Percentiles rank a stretch among this genome's conserved stretches.
phyloP scores from a whole-genome alignment of 2,329 filamentous ascomycete species.

The Diaporthe aspalathi region DNA sequence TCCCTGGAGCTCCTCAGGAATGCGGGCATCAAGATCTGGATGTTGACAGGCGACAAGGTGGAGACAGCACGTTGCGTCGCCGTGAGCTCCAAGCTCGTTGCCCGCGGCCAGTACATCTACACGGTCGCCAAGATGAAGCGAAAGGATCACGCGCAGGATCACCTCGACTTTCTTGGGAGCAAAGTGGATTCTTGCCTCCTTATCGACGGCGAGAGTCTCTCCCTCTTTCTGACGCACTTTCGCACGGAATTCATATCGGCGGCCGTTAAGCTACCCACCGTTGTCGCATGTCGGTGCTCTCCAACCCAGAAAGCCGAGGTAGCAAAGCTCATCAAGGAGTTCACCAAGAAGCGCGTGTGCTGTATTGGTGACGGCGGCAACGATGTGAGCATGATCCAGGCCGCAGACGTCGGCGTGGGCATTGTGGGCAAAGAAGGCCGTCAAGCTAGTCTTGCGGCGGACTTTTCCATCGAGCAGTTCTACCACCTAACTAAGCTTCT shows the following conservation, averaged over 20 bases:
- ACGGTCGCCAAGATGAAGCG: conserved; percentile 88
- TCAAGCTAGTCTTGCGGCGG: conserved; percentile 92
- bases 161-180: conserved; percentile 87
- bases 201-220: conserved; percentile 92
- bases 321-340: conserved; percentile 87
- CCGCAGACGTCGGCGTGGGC: conserved; percentile 95
- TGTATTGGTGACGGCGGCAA: conserved; percentile 99
- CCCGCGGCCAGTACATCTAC: conserved; percentile 94
- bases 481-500: conserved; percentile 93
- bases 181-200: conserved; percentile 90
- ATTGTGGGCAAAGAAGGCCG: conserved; percentile 98
- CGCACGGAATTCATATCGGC: conserved; percentile 86
- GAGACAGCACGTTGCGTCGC: conserved; percentile 97
- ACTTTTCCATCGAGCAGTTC: conserved; percentile 97
- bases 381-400: conserved; percentile 99
- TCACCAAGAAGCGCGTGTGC: conserved; percentile 94
- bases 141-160: conserved; percentile 86
- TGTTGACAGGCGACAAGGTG: conserved; percentile 98
- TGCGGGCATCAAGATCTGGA: conserved; percentile 99
- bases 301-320: conserved; percentile 97
- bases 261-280: conserved; percentile 87
- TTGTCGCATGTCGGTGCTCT: conserved; percentile 96
- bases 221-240: conserved; percentile 85
- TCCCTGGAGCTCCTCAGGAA: conserved; percentile 95
- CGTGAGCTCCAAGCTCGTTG: conserved; percentile 92